Evolutionary conservation across 805 yeast genomes (phyloP).

Genomic region (Metschnikowia hibisci): DNA sequence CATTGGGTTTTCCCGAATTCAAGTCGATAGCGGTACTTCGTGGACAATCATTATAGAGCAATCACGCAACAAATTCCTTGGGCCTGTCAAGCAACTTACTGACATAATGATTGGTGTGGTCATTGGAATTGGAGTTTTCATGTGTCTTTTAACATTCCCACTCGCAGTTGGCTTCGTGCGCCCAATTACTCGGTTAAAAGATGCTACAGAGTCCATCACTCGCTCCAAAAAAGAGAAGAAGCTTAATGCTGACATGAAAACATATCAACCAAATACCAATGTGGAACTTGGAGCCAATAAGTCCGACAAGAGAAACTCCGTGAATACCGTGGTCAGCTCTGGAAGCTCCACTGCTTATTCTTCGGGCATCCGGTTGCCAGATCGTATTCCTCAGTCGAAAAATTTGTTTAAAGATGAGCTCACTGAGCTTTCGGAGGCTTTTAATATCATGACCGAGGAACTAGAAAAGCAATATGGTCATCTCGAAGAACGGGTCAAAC

Average conservation of each 20-base stretch:
- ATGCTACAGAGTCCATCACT: slow-evolving; percentile 74
- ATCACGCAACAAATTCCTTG: slow-evolving; percentile 50
- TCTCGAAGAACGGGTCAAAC: slow-evolving; percentile 82
- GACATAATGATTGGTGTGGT: slow-evolving; percentile 75
- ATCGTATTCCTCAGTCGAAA: slow-evolving; percentile 31
- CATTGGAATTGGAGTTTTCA: slow-evolving; percentile 69
- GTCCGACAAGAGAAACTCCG: slow-evolving; percentile 20
- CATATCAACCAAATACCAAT: not conserved
- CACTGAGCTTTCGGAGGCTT: slow-evolving; percentile 82
- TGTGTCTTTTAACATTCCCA: slow-evolving; percentile 75
- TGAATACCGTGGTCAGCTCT: slow-evolving; percentile 26
- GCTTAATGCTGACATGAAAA: not conserved
- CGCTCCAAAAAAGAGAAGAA: slow-evolving; percentile 32
- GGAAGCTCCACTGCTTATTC: slow-evolving; percentile 36
- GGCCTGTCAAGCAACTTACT: slow-evolving; percentile 58
- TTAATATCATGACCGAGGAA: slow-evolving; percentile 87
- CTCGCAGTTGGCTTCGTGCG: slow-evolving; percentile 79
- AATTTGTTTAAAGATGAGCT: slow-evolving; percentile 75
- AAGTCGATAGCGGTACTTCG: slow-evolving; percentile 28
- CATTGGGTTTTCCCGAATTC: slow-evolving; percentile 32
- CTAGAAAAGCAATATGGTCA: slow-evolving; percentile 78
- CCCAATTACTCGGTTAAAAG: slow-evolving; percentile 74
- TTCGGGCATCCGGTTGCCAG: slow-evolving; percentile 39
- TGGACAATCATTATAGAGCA: slow-evolving; percentile 83
- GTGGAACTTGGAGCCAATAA: not conserved